A percentile compares a stretch with the other conserved stretches of the same genome.
These are phyloP conservation scores for Barnettozyma salicaria DNA, from an alignment of 805 yeast genomes.

Conservation along the genomic window DNA sequence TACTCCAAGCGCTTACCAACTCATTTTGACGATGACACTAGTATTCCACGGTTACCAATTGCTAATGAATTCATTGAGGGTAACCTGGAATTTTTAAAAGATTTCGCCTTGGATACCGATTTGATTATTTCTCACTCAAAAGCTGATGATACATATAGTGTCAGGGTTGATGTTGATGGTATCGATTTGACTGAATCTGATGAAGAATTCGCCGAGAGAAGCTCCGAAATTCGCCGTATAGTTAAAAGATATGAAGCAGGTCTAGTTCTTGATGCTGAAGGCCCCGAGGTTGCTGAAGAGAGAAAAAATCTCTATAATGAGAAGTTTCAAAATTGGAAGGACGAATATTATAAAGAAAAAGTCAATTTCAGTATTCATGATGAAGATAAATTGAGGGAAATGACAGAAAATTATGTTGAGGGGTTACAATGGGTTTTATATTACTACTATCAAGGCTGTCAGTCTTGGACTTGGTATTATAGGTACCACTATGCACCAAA, in stretches of 20 bases:
- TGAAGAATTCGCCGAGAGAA: conserved; percentile 55
- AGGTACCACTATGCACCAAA: conserved; percentile 90
- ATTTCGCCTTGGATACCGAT: conserved; percentile 61
- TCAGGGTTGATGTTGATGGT: conserved; percentile 69
- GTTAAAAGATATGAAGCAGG: conserved; percentile 64
- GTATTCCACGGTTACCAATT: conserved; percentile 39
- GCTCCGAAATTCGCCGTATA: conserved; percentile 43
- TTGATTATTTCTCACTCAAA: conserved; percentile 59
- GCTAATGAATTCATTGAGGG: conserved; percentile 35
- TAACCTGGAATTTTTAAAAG: conserved; percentile 56
- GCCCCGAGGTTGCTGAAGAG: conserved; percentile 41
- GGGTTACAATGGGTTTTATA: conserved; percentile 96
- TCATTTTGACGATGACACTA: conserved; percentile 25
- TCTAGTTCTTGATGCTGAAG: conserved; percentile 47
- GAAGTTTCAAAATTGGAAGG: conserved; percentile 79
- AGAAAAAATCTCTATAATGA: conserved; percentile 61
- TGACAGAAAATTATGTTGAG: conserved; percentile 79
- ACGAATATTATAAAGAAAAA: conserved; percentile 77
- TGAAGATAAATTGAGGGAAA: conserved; percentile 49
- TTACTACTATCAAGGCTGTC: conserved; percentile 85
- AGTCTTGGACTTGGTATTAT: conserved; percentile 95
- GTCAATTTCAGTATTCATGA: conserved; percentile 58
- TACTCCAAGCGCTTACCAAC: conserved; percentile 27
- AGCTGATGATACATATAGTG: conserved; percentile 48
- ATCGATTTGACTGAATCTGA: conserved; percentile 59